A percentile compares a stretch with the other conserved stretches of the same genome.
Evolutionary conservation across 345 rosid genomes (phyloP).

Genomic region (Lepidium didymum): DNA sequence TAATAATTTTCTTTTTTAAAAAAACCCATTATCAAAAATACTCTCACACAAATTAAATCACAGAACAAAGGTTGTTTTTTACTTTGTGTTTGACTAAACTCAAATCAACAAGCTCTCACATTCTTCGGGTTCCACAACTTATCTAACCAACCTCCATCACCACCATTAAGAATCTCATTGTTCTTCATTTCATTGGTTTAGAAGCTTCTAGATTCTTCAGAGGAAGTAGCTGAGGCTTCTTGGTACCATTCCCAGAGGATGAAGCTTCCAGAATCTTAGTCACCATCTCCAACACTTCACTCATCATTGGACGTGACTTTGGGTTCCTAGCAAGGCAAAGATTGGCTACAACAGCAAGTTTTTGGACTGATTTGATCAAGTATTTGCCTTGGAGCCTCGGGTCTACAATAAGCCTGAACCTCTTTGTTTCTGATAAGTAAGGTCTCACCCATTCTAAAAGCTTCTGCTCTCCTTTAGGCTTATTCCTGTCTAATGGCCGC

Average conservation of each 20-base stretch:
- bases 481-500: constrained; percentile 69
- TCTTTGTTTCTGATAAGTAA: constrained; percentile 45
- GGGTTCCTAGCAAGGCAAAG: constrained; percentile 58
- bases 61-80: background rate
- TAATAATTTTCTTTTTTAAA: too few relatives aligned
- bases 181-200: constrained; percentile 6
- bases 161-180: constrained; percentile 30
- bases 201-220: constrained; percentile 32
- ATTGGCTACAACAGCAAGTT: constrained; percentile 63
- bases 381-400: constrained; percentile 55
- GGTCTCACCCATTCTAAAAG: constrained; percentile 88
- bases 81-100: background rate
- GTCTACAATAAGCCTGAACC: constrained; percentile 53
- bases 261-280: constrained; percentile 39
- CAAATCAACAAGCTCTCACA: constrained; percentile 29
- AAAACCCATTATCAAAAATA: too few relatives aligned
- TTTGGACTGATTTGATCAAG: constrained; percentile 41
- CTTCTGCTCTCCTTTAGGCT: constrained; percentile 78
- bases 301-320: constrained; percentile 83
- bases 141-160: constrained; percentile 36
- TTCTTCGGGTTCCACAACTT: constrained; percentile 41
- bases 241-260: constrained; percentile 18
- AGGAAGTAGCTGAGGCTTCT: constrained; percentile 28
- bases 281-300: constrained; percentile 76
- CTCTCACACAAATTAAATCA: background rate